Percentiles rank a stretch among this genome's conserved stretches.
Conservation (phyloP, 192 early-diverging fungal genomes). For the Coemansia biformis region DNA sequence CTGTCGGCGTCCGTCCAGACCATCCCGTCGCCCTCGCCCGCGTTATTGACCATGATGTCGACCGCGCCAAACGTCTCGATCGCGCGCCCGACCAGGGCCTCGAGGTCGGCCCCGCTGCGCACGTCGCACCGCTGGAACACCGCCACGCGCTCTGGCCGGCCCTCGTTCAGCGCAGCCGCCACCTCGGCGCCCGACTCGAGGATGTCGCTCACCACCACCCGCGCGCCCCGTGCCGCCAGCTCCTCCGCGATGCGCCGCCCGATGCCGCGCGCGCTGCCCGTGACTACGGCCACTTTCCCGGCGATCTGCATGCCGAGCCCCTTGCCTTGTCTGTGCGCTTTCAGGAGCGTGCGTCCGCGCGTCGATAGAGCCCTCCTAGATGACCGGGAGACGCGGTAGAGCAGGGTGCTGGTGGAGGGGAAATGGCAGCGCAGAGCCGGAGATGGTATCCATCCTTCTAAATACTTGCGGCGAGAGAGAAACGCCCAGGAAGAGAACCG, state of each 20-base stretch:
- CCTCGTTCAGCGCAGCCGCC: slow-evolving; percentile 33
- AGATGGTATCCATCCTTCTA: background rate
- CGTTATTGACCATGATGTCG: slow-evolving; percentile 62
- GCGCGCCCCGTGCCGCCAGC: slow-evolving; percentile 56
- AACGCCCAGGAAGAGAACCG: slow-evolving; percentile 1
- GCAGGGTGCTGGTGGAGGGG: too few species aligned
- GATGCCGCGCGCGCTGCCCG: slow-evolving; percentile 64
- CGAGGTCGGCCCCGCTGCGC: slow-evolving; percentile 23
- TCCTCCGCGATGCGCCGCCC: slow-evolving; percentile 58
- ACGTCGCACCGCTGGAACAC: slow-evolving; percentile 56
- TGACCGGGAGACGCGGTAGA: background rate
- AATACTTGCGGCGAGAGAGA: background rate
- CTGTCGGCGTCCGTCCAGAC: slow-evolving; percentile 46
- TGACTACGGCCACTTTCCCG: slow-evolving; percentile 64
- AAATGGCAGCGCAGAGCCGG: too few species aligned
- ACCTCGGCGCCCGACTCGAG: slow-evolving; percentile 40
- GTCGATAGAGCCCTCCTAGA: too few species aligned
- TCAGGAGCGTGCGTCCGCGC: too few species aligned
- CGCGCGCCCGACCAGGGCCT: slow-evolving; percentile 37
- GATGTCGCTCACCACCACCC: slow-evolving; percentile 62
- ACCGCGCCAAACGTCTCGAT: slow-evolving; percentile 53
- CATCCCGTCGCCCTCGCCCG: slow-evolving; percentile 51
- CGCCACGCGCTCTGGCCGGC: slow-evolving; percentile 6
- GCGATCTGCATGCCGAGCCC: slow-evolving; percentile 42
- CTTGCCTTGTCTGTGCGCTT: too few species aligned